A percentile compares a stretch with the other conserved stretches of the same genome.
phyloP scores from a whole-genome alignment of 2,329 filamentous ascomycete genomes.

The Xylariaceae sp. region DNA sequence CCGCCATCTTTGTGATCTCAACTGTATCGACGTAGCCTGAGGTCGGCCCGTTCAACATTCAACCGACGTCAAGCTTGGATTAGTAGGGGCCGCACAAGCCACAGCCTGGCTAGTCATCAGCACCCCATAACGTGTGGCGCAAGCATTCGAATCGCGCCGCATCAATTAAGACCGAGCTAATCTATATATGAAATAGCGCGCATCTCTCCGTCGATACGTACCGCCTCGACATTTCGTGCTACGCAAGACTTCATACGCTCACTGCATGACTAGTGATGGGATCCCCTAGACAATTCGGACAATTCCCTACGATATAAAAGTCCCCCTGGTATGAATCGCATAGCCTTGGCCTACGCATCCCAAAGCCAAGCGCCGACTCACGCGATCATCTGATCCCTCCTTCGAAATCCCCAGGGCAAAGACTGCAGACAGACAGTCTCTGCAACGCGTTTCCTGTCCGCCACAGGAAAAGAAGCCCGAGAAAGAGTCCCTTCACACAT shows the following conservation, averaged over 20 bases:
- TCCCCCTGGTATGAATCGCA: slow-evolving; percentile 5
- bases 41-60: slow-evolving; percentile 19
- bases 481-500: slow-evolving; percentile 4
- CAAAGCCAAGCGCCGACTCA: slow-evolving; percentile 15
- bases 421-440: background rate
- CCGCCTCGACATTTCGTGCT: background rate
- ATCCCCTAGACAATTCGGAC: background rate
- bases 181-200: background rate
- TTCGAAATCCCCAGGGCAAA: background rate
- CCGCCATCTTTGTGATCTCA: slow-evolving; percentile 62
- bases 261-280: background rate
- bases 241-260: background rate
- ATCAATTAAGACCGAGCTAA: background rate
- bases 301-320: background rate
- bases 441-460: background rate
- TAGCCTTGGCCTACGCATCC: slow-evolving; percentile 32
- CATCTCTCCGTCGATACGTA: background rate
- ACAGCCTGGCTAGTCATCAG: slow-evolving; percentile 24
- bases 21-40: slow-evolving; percentile 29
- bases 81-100: slow-evolving; percentile 18
- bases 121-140: slow-evolving; percentile 1
- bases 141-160: background rate
- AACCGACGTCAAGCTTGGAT: slow-evolving; percentile 30
- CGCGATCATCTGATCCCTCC: background rate
- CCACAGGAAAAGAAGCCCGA: background rate